Evolutionary conservation across 2,329 filamentous ascomycete genomes (phyloP).

Genomic region (Alternaria sp.): DNA sequence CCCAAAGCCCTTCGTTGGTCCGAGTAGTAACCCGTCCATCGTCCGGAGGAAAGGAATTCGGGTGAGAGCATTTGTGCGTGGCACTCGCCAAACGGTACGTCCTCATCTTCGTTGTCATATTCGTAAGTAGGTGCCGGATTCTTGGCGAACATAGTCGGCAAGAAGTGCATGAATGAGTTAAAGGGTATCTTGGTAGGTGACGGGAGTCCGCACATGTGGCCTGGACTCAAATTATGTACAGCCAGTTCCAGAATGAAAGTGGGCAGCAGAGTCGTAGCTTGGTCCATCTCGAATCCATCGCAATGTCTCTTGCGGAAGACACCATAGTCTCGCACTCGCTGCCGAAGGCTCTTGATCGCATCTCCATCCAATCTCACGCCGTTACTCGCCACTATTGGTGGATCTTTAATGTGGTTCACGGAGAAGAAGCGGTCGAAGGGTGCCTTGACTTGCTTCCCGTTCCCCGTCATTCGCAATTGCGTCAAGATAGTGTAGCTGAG

Average conservation of each 20-base stretch:
- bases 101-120: not conserved
- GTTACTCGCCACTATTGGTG: not conserved
- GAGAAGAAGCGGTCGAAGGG: not conserved
- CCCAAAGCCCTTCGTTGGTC: slow-evolving; percentile 14
- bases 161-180: slow-evolving; percentile 17
- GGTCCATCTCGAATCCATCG: slow-evolving; percentile 4
- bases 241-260: slow-evolving; percentile 12
- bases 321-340: slow-evolving; percentile 12
- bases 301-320: not conserved
- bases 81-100: slow-evolving; percentile 15
- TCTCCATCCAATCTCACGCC: not conserved
- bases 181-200: slow-evolving; percentile 20
- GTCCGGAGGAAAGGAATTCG: slow-evolving; percentile 18
- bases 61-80: slow-evolving; percentile 26
- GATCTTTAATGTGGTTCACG: not conserved
- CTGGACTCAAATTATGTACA: not conserved
- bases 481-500: slow-evolving; percentile 18
- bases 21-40: slow-evolving; percentile 25
- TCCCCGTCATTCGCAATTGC: not conserved
- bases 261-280: slow-evolving; percentile 15
- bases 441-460: not conserved
- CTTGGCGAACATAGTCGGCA: slow-evolving; percentile 16
- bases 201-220: slow-evolving; percentile 7
- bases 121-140: not conserved
- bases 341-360: not conserved